Evolutionary conservation across 805 yeast species (phyloP).

Genomic region (Hanseniaspora valbyensis): DNA sequence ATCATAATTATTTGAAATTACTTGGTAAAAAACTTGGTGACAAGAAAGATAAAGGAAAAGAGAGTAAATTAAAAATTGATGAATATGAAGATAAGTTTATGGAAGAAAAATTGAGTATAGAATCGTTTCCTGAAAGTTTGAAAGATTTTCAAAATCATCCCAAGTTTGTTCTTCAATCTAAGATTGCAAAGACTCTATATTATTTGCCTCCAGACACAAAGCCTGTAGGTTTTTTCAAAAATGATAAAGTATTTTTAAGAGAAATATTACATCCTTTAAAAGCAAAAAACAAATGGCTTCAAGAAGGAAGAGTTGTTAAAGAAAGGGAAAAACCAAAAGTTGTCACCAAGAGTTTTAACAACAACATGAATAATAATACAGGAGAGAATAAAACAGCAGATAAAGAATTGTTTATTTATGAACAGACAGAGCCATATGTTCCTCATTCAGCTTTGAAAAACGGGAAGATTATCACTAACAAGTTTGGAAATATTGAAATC

Average conservation of each 20-base stretch:
- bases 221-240: conserved; percentile 56
- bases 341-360: conserved; percentile 28
- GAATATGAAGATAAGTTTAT: conserved; percentile 31
- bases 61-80: conserved; percentile 24
- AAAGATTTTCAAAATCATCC: conserved; percentile 86
- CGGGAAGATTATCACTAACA: conserved; percentile 64
- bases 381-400: conserved; percentile 40
- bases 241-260: conserved; percentile 58
- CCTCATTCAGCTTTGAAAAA: conserved; percentile 50
- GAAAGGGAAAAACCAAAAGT: conserved; percentile 59
- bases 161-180: conserved; percentile 64
- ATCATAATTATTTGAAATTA: conserved; percentile 31
- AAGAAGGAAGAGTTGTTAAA: conserved; percentile 63
- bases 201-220: conserved; percentile 58
- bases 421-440: conserved; percentile 59
- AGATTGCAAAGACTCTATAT: conserved; percentile 43
- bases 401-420: conserved; percentile 53
- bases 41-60: conserved; percentile 13
- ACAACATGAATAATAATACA: conserved; percentile 38
- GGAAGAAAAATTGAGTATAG: conserved; percentile 45
- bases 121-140: conserved; percentile 78
- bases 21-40: conserved; percentile 20
- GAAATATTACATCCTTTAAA: conserved; percentile 50
- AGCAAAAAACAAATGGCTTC: conserved; percentile 79
- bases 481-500: conserved; percentile 74